Evolutionary conservation across 805 yeast genomes (phyloP).

Genomic region (Kuraishia floccosa): DNA sequence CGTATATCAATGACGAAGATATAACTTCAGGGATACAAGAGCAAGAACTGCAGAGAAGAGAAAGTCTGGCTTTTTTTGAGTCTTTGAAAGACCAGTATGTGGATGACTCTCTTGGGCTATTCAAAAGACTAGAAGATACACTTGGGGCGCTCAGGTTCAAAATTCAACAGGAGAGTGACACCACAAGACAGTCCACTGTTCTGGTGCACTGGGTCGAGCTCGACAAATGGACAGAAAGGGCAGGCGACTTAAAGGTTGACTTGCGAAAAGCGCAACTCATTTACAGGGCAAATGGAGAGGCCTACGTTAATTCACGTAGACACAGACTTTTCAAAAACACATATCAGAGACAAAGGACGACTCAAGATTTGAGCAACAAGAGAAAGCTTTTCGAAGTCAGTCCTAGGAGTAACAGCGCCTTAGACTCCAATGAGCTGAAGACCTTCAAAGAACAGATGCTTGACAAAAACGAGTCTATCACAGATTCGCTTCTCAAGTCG

Average conservation of each 20-base stretch:
- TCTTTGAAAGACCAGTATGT: background rate
- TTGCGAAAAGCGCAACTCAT: constrained; percentile 15
- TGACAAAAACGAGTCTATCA: constrained; percentile 32
- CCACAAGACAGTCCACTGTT: too few species aligned
- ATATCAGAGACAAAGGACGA: background rate
- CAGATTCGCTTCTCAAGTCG: constrained; percentile 33
- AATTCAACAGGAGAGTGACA: too few species aligned
- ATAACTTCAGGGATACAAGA: too few species aligned
- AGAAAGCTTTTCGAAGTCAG: background rate
- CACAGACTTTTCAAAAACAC: background rate
- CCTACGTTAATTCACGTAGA: background rate
- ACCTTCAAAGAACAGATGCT: constrained; percentile 18
- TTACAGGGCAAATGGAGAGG: constrained; percentile 11
- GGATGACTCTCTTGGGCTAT: too few species aligned
- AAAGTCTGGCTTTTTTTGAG: too few species aligned
- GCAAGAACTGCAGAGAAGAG: too few species aligned
- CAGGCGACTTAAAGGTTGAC: constrained; percentile 12
- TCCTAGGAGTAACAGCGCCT: background rate
- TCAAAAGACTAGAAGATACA: too few species aligned
- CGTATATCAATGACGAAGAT: too few species aligned
- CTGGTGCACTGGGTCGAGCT: constrained; percentile 2
- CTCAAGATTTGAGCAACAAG: background rate
- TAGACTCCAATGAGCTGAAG: constrained; percentile 19
- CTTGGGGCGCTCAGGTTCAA: too few species aligned
- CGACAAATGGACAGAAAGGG: constrained; percentile 11